Conservation (phyloP, 163 green algal genomes). For the Chlorella variabilis region DNA sequence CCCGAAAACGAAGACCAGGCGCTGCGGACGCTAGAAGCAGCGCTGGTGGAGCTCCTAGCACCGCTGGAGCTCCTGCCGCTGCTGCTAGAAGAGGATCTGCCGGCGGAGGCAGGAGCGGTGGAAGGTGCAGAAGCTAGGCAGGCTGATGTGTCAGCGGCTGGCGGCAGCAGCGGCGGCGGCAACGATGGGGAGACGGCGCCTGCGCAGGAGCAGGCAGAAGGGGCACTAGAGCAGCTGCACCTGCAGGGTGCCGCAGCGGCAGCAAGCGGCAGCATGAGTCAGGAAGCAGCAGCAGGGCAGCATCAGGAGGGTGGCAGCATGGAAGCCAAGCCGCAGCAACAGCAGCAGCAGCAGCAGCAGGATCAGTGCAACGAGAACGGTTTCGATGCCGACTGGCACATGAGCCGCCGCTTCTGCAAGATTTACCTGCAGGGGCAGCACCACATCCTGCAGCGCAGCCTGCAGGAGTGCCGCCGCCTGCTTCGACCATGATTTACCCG, state of each 20-base stretch:
- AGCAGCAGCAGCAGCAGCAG: background rate
- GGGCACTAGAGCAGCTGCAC: too few relatives aligned
- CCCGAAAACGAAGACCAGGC: conserved; percentile 44
- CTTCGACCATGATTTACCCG: background rate
- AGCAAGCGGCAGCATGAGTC: background rate
- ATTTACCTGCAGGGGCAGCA: conserved; percentile 46
- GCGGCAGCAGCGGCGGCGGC: background rate
- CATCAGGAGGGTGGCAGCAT: background rate
- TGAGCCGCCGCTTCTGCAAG: conserved; percentile 26
- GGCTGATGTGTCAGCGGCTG: background rate
- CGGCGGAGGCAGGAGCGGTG: background rate
- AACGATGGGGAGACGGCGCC: background rate
- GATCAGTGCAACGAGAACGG: conserved; percentile 43
- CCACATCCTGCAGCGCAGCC: conserved; percentile 26
- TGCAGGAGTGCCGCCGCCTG: conserved; percentile 12
- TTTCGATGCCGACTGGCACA: conserved; percentile 38
- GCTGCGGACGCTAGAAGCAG: conserved; percentile 35
- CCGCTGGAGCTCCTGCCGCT: conserved; percentile 23
- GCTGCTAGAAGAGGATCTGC: background rate
- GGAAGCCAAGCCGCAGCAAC: background rate
- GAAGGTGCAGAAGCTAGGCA: background rate
- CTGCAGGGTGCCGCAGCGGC: background rate
- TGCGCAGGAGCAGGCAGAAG: background rate
- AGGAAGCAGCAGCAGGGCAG: background rate
- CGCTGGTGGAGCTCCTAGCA: conserved; percentile 35